Base-by-base conservation (phyloP, 768 basidiomycete species). In the Lactarius deliciosus region DNA sequence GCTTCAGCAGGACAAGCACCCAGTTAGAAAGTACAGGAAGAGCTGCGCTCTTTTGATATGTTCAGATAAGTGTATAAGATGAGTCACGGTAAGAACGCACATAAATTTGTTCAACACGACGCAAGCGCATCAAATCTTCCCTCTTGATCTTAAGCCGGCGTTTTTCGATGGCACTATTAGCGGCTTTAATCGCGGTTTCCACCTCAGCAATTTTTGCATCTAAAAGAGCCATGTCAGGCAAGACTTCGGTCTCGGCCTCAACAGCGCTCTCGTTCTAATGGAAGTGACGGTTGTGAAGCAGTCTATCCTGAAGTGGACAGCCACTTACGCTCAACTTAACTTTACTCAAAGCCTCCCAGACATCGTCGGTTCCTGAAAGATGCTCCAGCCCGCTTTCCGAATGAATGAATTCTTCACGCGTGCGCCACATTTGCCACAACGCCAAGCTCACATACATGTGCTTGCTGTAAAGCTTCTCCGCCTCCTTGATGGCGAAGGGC, bases 401-500 rank as follows among this genome's bases (percentile, higher is more conserved):
- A 2, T 89, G 88, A 83, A 97, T 92, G 73, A 91, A 98, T 73
- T 98, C 96, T 76, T 98, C 96, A 71, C 97, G 82, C 20, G 94
- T 91, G 74, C 90, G 84, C 93, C 94, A 98, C 86, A 96, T 93
- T 79, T 99, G 97, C 79, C 87, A 86, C 20, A 98, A 79, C 28
- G 94, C 85, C 60, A 96, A 80, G 57, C 92, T 91, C 66, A 98
- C 82, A 73, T 97, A 90, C 86, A 96, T 90, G 74, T 98, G 94
- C 69, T 85, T 86, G 69, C 86, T 85, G 75, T 96, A 98, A 54
- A 99, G 82, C 61, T 85, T 86, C 76, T 96, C 94, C 1, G 97
- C 97, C 75, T 99, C 97, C 55, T 94, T 94, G 66, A 99, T 94
- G 5, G 95, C 94, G 75, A 90, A 95, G 2, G 97, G 97, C 3